phyloP scores from a whole-genome alignment of 1,284 basidiomycete genomes.

The Pascua guehoae region DNA sequence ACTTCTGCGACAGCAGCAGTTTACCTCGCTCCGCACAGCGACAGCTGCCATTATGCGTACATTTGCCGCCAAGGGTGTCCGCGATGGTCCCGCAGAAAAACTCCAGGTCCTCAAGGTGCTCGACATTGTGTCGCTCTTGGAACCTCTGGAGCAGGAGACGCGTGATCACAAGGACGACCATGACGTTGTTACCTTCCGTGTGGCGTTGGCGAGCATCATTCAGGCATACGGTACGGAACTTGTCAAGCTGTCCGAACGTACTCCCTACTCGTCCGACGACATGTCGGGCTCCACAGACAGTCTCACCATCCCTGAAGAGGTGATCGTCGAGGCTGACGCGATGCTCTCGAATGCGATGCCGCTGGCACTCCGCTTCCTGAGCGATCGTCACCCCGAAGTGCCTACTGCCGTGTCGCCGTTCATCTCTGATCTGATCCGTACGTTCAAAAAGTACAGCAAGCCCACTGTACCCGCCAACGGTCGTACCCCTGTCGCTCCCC shows the following conservation, averaged over 20 bases:
- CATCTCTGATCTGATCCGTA: conserved; percentile 67
- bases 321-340: conserved; percentile 65
- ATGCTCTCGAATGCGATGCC: conserved; percentile 71
- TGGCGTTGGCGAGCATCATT: conserved; percentile 79
- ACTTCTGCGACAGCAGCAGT: conserved; percentile 71
- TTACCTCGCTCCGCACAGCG: conserved; percentile 71
- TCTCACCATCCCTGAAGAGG: conserved; percentile 49
- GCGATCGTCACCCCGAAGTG: conserved; percentile 82
- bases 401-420: conserved; percentile 78
- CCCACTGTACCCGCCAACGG: conserved; percentile 20
- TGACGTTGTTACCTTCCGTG: conserved; percentile 80
- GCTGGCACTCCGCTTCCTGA: conserved; percentile 80
- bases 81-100: conserved; percentile 79
- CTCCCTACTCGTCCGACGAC: not conserved
- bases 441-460: conserved; percentile 37
- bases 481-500: conserved; percentile 22
- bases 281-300: no score
- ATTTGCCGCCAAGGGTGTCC: conserved; percentile 87
- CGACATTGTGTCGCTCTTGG: conserved; percentile 73
- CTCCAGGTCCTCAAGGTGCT: conserved; percentile 85
- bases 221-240: conserved; percentile 82
- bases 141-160: conserved; percentile 73
- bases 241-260: conserved; percentile 63
- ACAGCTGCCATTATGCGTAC: conserved; percentile 75
- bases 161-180: conserved; percentile 63